phyloP scores from a whole-genome alignment of 345 rosid genomes.

The Carallia pectinifolia region DNA sequence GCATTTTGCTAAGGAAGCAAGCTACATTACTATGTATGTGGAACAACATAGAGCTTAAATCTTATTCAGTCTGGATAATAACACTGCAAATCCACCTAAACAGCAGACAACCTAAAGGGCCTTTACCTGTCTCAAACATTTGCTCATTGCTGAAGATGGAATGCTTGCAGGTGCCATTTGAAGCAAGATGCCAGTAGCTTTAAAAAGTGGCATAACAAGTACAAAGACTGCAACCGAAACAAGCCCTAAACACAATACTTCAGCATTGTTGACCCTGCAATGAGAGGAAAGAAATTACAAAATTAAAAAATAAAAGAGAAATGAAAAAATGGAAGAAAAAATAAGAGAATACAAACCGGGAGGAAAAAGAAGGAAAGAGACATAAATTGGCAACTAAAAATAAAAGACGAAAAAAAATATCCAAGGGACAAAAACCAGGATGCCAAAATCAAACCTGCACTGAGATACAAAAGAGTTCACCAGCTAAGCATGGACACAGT shows the following conservation, averaged over 20 bases:
- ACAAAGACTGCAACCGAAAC: constrained; percentile 77
- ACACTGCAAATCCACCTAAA: background rate
- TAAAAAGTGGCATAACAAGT: constrained; percentile 90
- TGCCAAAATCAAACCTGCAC: constrained; percentile 97
- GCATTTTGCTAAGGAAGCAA: no score
- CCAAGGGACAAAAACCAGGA: constrained; percentile 96
- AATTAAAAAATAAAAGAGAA: background rate
- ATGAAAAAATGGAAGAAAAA: background rate
- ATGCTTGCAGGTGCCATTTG: constrained; percentile 92
- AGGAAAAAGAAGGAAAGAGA: background rate
- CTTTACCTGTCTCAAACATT: constrained; percentile 89
- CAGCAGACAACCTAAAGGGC: background rate
- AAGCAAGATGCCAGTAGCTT: constrained; percentile 78
- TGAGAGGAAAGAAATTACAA: constrained; percentile 11
- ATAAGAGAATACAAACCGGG: background rate
- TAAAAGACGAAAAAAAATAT: constrained; percentile 37
- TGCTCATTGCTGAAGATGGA: constrained; percentile 77
- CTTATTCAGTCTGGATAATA: no score
- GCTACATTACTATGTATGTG: no score
- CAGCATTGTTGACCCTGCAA: constrained; percentile 89
- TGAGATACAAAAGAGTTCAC: constrained; percentile 47
- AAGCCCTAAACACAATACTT: constrained; percentile 87
- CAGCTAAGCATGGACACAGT: constrained; percentile 31
- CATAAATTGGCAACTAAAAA: background rate
- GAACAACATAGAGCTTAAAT: no score